Evolutionary conservation across 1,284 basidiomycete species (phyloP).

Genomic region (Fomitopsis palustris): DNA sequence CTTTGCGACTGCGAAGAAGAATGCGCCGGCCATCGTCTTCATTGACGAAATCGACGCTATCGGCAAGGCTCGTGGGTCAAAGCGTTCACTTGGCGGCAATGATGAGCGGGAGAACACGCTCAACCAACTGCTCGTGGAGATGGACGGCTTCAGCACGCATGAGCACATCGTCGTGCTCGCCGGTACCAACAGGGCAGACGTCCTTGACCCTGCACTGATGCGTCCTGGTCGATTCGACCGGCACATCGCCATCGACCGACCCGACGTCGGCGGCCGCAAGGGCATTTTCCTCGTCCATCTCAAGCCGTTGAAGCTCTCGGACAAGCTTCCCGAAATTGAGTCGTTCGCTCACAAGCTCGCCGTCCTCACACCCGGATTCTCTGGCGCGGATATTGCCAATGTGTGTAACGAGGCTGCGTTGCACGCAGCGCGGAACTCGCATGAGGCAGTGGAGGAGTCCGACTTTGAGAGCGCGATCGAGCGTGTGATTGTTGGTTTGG

Average conservation of each 20-base stretch:
- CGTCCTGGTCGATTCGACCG: conserved; percentile 98
- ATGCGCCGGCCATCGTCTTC: conserved; percentile 98
- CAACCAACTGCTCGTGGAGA: conserved; percentile 97
- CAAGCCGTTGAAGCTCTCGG: conserved; percentile 73
- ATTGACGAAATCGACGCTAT: conserved; percentile 99
- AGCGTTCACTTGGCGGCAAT: conserved; percentile 89
- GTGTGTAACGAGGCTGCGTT: conserved; percentile 98
- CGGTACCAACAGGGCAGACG: conserved; percentile 95
- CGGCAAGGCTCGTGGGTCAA: conserved; percentile 91
- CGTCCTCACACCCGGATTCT: conserved; percentile 96
- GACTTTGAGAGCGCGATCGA: conserved; percentile 99
- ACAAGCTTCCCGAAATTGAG: conserved; percentile 54
- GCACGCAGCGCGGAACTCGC: conserved; percentile 85
- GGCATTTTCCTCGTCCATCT: conserved; percentile 96
- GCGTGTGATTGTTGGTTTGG: conserved; percentile 95
- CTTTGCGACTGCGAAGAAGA: conserved; percentile 96
- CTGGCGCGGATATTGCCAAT: conserved; percentile 97
- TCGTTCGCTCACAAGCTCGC: conserved; percentile 88
- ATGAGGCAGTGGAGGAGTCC: conserved; percentile 76
- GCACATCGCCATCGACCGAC: conserved; percentile 94
- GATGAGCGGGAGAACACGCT: conserved; percentile 98
- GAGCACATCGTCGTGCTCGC: conserved; percentile 97
- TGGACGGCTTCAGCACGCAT: conserved; percentile 97
- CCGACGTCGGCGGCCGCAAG: conserved; percentile 90
- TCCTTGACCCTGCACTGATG: conserved; percentile 92